Base-by-base conservation (phyloP, 352 stramenopile species). In the Plasmopara viticola region DNA sequence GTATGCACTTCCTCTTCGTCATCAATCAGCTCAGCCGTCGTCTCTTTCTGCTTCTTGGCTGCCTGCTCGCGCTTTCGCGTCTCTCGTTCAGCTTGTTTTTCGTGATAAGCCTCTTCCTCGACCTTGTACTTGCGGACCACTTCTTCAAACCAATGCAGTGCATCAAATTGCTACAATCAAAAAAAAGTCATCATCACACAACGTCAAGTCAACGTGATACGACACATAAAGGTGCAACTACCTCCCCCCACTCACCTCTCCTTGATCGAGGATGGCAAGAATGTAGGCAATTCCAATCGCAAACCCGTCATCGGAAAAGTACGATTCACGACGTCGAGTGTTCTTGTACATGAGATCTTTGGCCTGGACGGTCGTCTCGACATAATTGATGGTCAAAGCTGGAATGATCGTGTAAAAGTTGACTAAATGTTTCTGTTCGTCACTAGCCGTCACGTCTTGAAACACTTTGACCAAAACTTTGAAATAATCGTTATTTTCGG, bases 341-440 rank as follows among this genome's bases (percentile, higher is more conserved):
- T 96, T 96, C 75, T 97, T 97, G 70, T 97, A 95, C 88, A 98
- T 97, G 41, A 95, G 76, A 61, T 98, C 94, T 66, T 97, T 97
- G 9, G 82, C 84, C 62, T 94, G 84, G 28, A 94, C 84, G 30
- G 81, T 90, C 15, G 80, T 93, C 59, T 94, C 84, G 41, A 94
- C 79, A 50, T 94, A 95, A 60, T 95, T 92, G 61, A 96, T 90
- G 13, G 81, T 94, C 42, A 95, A 64, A 18, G 88, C 82, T 0
- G 86, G 88, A 6, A 96, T 62, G 52, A 97, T 95, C 29, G 77
- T 80, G 58, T 90, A 96, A 49, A 98, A 98, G 59, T 95, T 95
- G 46, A 91, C 79, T 20, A 97, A 70, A 65, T 96, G 88, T 47
- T 92, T 94, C 58, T 96, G 84, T 41, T 90, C 82, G 38, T 87